phyloP scores from a whole-genome alignment of 306 rosid genomes.

The Cercis canadensis region DNA sequence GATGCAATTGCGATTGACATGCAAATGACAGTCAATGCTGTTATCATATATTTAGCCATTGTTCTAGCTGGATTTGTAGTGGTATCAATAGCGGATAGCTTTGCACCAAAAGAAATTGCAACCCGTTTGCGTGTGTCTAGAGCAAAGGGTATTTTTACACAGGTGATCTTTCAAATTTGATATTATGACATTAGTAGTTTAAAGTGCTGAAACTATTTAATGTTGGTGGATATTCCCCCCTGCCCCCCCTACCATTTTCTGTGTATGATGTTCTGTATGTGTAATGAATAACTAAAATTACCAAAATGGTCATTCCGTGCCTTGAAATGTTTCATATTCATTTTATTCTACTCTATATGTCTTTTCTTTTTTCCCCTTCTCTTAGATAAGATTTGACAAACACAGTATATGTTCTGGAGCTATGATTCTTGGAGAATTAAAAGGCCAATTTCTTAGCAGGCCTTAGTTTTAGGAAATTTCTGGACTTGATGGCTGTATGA shows the following conservation, averaged over 20 bases:
- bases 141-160: constrained; percentile 85
- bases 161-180: constrained; percentile 51
- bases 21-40: constrained; percentile 85
- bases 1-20: constrained; percentile 92
- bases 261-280: background rate
- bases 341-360: no score
- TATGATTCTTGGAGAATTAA: no score
- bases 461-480: no score
- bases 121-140: constrained; percentile 75
- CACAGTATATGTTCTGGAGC: no score
- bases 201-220: constrained; percentile 1
- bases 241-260: constrained; percentile 20
- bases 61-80: constrained; percentile 79
- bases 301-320: background rate
- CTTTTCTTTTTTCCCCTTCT: no score
- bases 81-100: constrained; percentile 94
- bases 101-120: constrained; percentile 79
- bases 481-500: no score
- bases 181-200: constrained; percentile 2
- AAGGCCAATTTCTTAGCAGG: no score
- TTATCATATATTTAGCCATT: constrained; percentile 79
- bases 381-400: no score
- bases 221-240: constrained; percentile 9
- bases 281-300: background rate
- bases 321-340: no score